Conservation (phyloP, 768 basidiomycete genomes). For the Serendipita sp. region DNA sequence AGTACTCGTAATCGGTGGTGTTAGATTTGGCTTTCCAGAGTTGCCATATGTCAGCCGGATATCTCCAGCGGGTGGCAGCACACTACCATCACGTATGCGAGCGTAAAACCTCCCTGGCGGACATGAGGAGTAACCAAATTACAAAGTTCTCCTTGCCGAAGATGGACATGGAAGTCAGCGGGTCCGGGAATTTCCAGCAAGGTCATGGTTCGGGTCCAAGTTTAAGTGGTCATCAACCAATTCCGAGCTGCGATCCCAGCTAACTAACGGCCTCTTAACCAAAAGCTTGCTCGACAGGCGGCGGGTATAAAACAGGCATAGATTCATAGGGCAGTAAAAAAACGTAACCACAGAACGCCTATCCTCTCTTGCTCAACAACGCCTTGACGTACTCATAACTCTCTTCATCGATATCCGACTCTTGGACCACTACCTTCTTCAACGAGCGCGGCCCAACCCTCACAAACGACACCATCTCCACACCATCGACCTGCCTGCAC, state of each 20-base stretch:
- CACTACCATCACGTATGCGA: slow-evolving; percentile 92
- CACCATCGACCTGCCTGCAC: slow-evolving; percentile 2
- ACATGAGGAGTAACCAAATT: slow-evolving; percentile 83
- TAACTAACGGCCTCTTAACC: no score
- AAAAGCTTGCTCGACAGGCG: not conserved
- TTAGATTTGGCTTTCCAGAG: slow-evolving; percentile 64
- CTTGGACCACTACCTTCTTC: not conserved
- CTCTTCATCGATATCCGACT: not conserved
- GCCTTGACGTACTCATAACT: not conserved
- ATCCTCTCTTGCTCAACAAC: slow-evolving; percentile 1
- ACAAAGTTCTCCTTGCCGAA: slow-evolving; percentile 73
- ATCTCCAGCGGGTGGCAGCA: not conserved
- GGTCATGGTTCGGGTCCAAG: slow-evolving; percentile 4
- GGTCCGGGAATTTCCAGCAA: slow-evolving; percentile 34
- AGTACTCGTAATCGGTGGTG: slow-evolving; percentile 73
- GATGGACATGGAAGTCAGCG: slow-evolving; percentile 92
- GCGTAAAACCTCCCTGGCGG: slow-evolving; percentile 67
- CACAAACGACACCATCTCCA: not conserved
- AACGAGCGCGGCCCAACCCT: not conserved
- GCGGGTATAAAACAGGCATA: not conserved
- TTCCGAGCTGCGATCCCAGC: not conserved
- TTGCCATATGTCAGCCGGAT: slow-evolving; percentile 10
- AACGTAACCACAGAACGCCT: not conserved
- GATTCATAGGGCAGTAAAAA: not conserved
- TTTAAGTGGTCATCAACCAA: not conserved